These are phyloP conservation scores for Mangifera indica DNA, from an alignment of 345 rosid genomes.

Conservation along the genomic window DNA sequence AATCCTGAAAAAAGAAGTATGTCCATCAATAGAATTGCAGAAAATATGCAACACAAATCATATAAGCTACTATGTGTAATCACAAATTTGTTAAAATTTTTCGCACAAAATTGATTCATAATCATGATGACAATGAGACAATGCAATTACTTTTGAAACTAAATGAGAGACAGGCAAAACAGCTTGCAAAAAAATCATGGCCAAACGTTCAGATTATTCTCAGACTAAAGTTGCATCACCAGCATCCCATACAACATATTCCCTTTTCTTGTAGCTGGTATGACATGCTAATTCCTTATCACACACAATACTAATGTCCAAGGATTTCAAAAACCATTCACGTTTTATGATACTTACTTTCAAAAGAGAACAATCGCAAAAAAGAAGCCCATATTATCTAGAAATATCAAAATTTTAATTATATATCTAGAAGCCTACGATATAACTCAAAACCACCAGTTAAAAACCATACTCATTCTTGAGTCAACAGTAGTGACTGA, in stretches of 20 bases:
- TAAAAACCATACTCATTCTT: background rate
- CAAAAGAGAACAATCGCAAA: background rate
- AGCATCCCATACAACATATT: background rate
- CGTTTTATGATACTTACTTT: background rate
- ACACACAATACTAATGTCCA: background rate
- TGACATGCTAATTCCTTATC: background rate
- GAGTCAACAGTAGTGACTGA: background rate
- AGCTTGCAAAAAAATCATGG: background rate
- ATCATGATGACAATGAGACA: background rate
- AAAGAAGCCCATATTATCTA: background rate
- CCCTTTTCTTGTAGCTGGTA: background rate
- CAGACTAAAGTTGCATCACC: background rate
- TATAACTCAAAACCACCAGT: constrained; percentile 9
- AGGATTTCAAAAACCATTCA: background rate
- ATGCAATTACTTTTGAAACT: background rate
- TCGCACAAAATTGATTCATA: background rate
- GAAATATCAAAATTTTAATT: background rate
- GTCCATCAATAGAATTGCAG: constrained; percentile 16
- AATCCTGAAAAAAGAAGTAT: constrained; percentile 49
- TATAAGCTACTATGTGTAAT: background rate
- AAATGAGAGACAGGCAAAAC: background rate
- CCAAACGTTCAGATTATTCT: background rate
- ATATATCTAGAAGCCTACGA: background rate
- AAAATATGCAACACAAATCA: constrained; percentile 1
- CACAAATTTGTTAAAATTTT: background rate